Percentiles rank a stretch among this genome's conserved stretches.
phyloP scores from a whole-genome alignment of 2,329 filamentous ascomycete genomes.

The Fusarium proliferatum region DNA sequence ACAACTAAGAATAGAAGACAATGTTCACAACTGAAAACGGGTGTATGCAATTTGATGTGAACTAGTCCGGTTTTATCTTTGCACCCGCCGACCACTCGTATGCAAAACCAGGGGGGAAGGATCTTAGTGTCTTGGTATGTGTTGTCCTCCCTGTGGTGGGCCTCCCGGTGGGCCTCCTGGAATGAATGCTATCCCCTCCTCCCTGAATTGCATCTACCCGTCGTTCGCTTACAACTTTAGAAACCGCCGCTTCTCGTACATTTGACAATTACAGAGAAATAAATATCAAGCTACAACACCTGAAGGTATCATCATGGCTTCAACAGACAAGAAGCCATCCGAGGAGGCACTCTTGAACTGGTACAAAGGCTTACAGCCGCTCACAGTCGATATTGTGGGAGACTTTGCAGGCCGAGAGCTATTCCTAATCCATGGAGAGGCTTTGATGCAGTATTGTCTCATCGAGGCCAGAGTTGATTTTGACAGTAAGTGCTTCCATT shows the following conservation, averaged over 20 bases:
- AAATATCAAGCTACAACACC: background rate
- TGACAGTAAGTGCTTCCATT: background rate
- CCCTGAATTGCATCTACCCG: background rate
- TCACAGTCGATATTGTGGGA: background rate
- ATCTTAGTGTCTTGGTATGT: background rate
- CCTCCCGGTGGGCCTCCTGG: background rate
- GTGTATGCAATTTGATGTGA: background rate
- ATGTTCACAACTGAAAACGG: background rate
- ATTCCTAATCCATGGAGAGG: background rate
- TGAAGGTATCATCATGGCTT: background rate
- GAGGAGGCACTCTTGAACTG: background rate
- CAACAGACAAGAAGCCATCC: background rate
- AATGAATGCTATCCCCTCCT: background rate
- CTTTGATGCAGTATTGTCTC: background rate
- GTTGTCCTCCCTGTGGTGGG: background rate
- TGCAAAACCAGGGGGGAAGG: background rate
- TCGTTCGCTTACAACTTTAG: background rate
- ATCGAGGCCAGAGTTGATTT: background rate
- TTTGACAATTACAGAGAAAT: fast-evolving
- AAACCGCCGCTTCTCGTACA: background rate
- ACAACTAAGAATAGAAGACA: too few species aligned
- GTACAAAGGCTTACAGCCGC: background rate
- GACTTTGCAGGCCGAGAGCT: background rate
- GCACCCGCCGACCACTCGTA: background rate
- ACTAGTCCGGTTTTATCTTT: background rate